Conservation (phyloP, 1,284 basidiomycete genomes). For the Trametes versicolor region DNA sequence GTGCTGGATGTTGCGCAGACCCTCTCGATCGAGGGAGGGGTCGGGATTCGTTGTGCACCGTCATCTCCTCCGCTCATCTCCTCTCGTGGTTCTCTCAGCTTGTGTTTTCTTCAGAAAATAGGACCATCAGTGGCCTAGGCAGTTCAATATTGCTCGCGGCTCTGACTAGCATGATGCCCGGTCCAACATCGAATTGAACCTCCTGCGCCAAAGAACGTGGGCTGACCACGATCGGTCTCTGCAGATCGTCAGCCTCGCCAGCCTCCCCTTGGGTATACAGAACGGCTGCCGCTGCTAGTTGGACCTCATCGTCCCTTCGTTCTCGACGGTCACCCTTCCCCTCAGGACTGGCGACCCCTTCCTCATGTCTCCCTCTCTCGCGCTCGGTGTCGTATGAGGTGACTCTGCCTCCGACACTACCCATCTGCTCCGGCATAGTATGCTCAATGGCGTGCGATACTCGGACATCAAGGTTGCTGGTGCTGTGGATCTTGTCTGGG, state of each 20-base stretch:
- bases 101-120: too few relatives aligned
- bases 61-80: too few relatives aligned
- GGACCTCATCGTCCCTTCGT: not conserved
- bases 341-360: not conserved
- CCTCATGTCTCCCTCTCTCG: not conserved
- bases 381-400: constrained; percentile 3
- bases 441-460: not conserved
- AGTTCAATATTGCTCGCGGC: too few relatives aligned
- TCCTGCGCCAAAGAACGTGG: not conserved
- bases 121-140: too few relatives aligned
- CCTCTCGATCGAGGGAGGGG: too few relatives aligned
- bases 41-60: too few relatives aligned
- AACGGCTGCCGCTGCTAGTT: not conserved
- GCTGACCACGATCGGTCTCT: not conserved
- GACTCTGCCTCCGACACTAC: constrained; percentile 4
- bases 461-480: not conserved
- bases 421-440: not conserved
- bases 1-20: too few relatives aligned
- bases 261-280: not conserved
- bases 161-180: not conserved
- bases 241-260: not conserved
- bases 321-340: not conserved
- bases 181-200: not conserved
- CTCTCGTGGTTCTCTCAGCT: too few relatives aligned
- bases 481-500: not conserved